Percentiles rank a stretch among this genome's conserved stretches.
Evolutionary conservation across 169 alveolate species (phyloP).

Genomic region (Plasmodium reichenowi): DNA sequence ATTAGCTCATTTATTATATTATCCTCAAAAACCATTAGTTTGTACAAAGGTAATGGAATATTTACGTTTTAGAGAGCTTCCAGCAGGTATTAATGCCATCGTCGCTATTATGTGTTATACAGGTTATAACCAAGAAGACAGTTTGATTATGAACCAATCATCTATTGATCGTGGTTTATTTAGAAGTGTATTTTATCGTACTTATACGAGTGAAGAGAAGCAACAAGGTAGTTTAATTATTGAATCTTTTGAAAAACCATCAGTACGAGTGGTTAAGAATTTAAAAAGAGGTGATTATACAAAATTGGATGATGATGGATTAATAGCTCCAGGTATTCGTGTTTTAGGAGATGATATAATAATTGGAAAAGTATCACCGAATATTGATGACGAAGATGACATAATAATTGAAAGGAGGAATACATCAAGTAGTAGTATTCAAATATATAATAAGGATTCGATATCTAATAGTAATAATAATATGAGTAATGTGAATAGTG

Average conservation of each 20-base stretch:
- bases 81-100: slow-evolving; percentile 99
- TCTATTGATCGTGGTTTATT: slow-evolving; percentile 98
- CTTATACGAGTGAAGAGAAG: slow-evolving; percentile 96
- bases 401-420: slow-evolving; percentile 63
- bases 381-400: slow-evolving; percentile 86
- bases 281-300: slow-evolving; percentile 95
- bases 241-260: slow-evolving; percentile 95
- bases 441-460: not conserved
- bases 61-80: slow-evolving; percentile 98
- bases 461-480: not conserved
- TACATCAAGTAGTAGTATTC: not conserved
- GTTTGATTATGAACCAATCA: slow-evolving; percentile 97
- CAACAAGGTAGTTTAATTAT: slow-evolving; percentile 91
- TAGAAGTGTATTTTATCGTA: slow-evolving; percentile 97
- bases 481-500: not conserved
- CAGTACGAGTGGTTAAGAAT: slow-evolving; percentile 88
- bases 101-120: slow-evolving; percentile 99
- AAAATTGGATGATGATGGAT: slow-evolving; percentile 97
- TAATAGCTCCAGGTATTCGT: slow-evolving; percentile 97
- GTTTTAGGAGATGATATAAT: slow-evolving; percentile 98
- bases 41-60: slow-evolving; percentile 98
- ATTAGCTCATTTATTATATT: slow-evolving; percentile 96
- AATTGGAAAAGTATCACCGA: slow-evolving; percentile 97
- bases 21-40: slow-evolving; percentile 99
- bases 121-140: slow-evolving; percentile 99